These are phyloP conservation scores for Magnusiomyces magnusii DNA, from an alignment of 1,139 yeast species.

Conservation along the genomic window DNA sequence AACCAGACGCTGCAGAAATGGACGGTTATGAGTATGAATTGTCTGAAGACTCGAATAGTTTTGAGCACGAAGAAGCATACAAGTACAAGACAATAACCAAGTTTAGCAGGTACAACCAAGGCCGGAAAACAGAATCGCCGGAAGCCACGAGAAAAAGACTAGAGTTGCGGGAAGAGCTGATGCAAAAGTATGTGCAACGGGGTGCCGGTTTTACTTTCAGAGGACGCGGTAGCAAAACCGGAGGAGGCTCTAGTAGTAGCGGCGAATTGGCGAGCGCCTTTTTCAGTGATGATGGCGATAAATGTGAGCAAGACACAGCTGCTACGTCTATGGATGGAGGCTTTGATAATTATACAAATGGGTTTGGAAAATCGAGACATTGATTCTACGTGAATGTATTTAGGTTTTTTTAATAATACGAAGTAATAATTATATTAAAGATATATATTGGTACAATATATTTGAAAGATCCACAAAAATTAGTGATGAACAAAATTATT, in stretches of 20 bases:
- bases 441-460: too few species aligned
- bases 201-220: too few species aligned
- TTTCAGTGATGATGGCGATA: too few species aligned
- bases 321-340: not conserved
- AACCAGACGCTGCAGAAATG: too few species aligned
- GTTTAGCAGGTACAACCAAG: not conserved
- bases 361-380: too few species aligned
- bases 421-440: too few species aligned
- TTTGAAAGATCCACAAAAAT: too few species aligned
- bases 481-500: too few species aligned
- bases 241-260: too few species aligned
- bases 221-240: too few species aligned
- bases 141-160: not conserved
- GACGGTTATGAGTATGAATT: not conserved
- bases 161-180: not conserved
- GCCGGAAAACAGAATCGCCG: not conserved
- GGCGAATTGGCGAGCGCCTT: too few species aligned
- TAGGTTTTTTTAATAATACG: not conserved
- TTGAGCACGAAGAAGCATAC: not conserved
- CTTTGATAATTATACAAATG: not conserved
- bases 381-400: not conserved
- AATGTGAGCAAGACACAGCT: not conserved
- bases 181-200: not conserved
- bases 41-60: not conserved
- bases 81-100: not conserved